A percentile compares a stretch with the other conserved stretches of the same genome.
Evolutionary conservation across 768 basidiomycete species (phyloP).

Genomic region (Russula brevipes): DNA sequence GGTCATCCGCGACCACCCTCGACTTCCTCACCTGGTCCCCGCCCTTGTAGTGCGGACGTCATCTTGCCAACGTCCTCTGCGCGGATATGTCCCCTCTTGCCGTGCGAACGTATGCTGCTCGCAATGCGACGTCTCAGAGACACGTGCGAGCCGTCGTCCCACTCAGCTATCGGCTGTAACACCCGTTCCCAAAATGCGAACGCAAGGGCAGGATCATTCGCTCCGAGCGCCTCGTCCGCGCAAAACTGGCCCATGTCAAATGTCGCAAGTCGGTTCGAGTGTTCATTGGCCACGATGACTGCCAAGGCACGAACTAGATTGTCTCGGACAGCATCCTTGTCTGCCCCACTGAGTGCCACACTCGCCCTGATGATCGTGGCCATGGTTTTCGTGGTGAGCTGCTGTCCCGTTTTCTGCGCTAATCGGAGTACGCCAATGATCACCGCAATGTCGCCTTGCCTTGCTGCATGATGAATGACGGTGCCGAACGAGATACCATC

Average conservation of each 20-base stretch:
- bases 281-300: constrained; percentile 38
- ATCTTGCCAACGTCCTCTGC: constrained; percentile 29
- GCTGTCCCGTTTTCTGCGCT: constrained; percentile 36
- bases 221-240: constrained; percentile 45
- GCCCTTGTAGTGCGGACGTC: constrained; percentile 32
- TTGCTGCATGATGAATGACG: constrained; percentile 53
- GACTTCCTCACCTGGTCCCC: constrained; percentile 4
- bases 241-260: constrained; percentile 49
- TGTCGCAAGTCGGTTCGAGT: constrained; percentile 37
- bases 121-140: constrained; percentile 41
- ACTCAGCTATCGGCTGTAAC: constrained; percentile 41
- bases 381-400: constrained; percentile 47
- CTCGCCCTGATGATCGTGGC: constrained; percentile 25
- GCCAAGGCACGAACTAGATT: constrained; percentile 41
- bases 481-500: constrained; percentile 56
- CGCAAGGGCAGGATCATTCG: constrained; percentile 47
- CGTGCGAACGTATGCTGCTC: constrained; percentile 32
- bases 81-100: constrained; percentile 30
- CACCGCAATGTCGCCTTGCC: constrained; percentile 41
- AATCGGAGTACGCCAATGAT: constrained; percentile 40
- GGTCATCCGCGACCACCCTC: background rate
- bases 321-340: constrained; percentile 28
- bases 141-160: constrained; percentile 45
- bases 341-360: constrained; percentile 26
- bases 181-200: constrained; percentile 56